Evolutionary conservation across 2,329 filamentous ascomycete species (phyloP).

Genomic region (Hypoxylon sp.): DNA sequence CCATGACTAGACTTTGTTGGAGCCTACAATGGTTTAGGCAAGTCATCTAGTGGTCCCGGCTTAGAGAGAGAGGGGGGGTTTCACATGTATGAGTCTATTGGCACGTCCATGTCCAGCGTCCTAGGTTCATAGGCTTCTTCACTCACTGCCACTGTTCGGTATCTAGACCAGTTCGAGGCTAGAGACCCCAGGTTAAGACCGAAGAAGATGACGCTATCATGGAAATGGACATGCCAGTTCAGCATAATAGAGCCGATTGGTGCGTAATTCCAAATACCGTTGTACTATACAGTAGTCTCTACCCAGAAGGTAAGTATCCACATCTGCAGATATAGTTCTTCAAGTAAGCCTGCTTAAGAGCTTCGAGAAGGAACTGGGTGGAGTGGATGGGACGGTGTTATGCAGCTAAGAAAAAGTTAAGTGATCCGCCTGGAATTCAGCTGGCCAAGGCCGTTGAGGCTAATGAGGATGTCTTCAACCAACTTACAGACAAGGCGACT

Average conservation of each 20-base stretch:
- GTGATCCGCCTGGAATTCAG: slow-evolving; percentile 21
- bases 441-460: slow-evolving; percentile 7
- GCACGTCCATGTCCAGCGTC: slow-evolving; percentile 11
- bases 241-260: slow-evolving; percentile 6
- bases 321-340: slow-evolving; percentile 11
- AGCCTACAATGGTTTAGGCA: slow-evolving; percentile 11
- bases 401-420: slow-evolving; percentile 30
- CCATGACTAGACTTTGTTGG: background rate
- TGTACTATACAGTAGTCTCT: background rate
- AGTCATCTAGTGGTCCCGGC: slow-evolving; percentile 7
- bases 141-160: slow-evolving; percentile 8
- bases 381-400: slow-evolving; percentile 17
- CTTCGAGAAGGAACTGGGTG: slow-evolving; percentile 32
- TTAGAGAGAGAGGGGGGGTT: slow-evolving; percentile 11
- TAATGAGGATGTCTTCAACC: slow-evolving; percentile 12
- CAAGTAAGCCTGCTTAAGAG: slow-evolving; percentile 1
- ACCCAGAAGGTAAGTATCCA: slow-evolving; percentile 1
- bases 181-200: slow-evolving; percentile 3
- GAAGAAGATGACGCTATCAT: slow-evolving; percentile 20
- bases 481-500: slow-evolving; percentile 3
- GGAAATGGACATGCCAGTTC: slow-evolving; percentile 2
- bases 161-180: slow-evolving; percentile 11
- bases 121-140: slow-evolving; percentile 1
- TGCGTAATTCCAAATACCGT: background rate
- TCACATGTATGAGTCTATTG: slow-evolving; percentile 5